These are phyloP conservation scores for Quercus mongolica DNA, from an alignment of 306 rosid species.

Conservation along the genomic window DNA sequence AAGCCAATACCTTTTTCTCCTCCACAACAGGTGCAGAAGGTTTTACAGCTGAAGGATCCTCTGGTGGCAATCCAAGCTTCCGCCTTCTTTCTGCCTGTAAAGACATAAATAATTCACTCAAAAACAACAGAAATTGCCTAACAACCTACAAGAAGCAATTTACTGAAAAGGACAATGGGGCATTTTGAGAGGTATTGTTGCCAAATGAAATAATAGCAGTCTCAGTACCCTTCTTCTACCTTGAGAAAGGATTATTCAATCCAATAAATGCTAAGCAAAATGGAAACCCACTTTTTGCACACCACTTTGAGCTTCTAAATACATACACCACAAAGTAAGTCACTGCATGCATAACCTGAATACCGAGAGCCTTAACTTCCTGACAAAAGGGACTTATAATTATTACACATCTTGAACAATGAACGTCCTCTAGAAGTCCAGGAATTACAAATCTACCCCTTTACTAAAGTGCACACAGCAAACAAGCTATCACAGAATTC, in stretches of 20 bases:
- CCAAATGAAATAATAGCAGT: background rate
- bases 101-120: conserved; percentile 11
- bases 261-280: background rate
- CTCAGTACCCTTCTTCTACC: background rate
- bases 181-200: background rate
- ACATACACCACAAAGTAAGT: background rate
- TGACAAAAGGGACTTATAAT: background rate
- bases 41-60: conserved; percentile 68
- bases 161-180: background rate
- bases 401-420: background rate
- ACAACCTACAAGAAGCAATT: background rate
- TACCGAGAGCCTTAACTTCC: background rate
- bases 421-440: background rate
- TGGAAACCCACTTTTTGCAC: background rate
- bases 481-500: background rate
- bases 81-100: conserved; percentile 93
- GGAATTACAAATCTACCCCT: background rate
- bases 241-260: background rate
- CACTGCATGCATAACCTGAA: background rate
- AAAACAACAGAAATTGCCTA: background rate
- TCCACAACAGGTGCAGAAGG: conserved; percentile 70
- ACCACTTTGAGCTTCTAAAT: background rate
- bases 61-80: conserved; percentile 82
- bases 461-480: background rate
- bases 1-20: conserved; percentile 70